Percentiles rank a stretch among this genome's conserved stretches.
These are phyloP conservation scores for Strigomonas culicis DNA, from an alignment of 208 protist genomes.

Conservation along the genomic window DNA sequence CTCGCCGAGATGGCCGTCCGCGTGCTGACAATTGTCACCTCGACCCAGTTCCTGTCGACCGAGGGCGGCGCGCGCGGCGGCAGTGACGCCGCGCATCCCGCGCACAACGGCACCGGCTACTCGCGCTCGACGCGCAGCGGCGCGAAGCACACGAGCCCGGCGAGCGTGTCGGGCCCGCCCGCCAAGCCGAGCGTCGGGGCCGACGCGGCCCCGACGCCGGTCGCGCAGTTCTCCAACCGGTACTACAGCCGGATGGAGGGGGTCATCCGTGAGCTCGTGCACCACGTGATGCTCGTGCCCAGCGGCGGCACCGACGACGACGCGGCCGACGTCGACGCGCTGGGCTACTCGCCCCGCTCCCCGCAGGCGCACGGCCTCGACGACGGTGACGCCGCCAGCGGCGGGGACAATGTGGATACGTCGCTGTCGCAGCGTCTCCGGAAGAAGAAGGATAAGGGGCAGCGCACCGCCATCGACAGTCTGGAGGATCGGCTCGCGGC, in stretches of 20 bases:
- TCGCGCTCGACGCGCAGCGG: no score
- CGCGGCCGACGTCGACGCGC: not conserved
- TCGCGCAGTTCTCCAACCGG: slow-evolving; percentile 56
- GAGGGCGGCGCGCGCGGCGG: slow-evolving; percentile 4
- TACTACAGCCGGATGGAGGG: slow-evolving; percentile 45
- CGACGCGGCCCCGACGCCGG: slow-evolving; percentile 1
- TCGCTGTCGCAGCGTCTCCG: not conserved
- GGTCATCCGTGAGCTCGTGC: slow-evolving; percentile 48
- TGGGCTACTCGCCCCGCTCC: not conserved
- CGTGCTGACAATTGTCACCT: slow-evolving; percentile 36
- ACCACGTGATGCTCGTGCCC: slow-evolving; percentile 11
- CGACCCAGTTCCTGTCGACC: slow-evolving; percentile 24
- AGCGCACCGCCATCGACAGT: slow-evolving; percentile 16
- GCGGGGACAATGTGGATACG: not conserved
- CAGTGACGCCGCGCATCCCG: not conserved
- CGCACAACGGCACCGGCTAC: not conserved
- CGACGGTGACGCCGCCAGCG: not conserved
- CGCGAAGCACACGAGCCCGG: no score
- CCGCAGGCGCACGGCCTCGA: not conserved
- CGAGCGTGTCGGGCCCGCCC: not conserved
- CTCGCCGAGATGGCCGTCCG: slow-evolving; percentile 27
- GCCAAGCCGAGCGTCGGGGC: not conserved
- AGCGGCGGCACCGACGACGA: not conserved
- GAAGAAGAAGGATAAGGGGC: not conserved
- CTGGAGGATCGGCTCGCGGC: slow-evolving; percentile 31